Evolutionary conservation across 1,139 yeast genomes (phyloP).

Genomic region (Candida sp.): DNA sequence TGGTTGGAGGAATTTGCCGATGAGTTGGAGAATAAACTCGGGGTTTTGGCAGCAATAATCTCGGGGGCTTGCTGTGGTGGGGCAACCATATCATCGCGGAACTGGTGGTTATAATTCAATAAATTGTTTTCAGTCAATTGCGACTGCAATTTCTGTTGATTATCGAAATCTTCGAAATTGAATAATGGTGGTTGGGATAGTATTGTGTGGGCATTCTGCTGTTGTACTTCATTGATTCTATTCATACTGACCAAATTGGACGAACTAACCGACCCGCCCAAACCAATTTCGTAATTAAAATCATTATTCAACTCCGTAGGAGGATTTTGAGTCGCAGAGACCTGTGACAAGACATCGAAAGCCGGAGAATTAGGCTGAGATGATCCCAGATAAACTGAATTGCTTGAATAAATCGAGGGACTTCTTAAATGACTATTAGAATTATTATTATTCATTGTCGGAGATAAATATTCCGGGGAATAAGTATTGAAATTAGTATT

Average conservation of each 20-base stretch:
- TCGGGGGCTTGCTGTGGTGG: conserved; percentile 35
- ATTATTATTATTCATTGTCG: conserved; percentile 3
- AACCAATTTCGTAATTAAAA: conserved; percentile 24
- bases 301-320: conserved; percentile 6
- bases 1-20: conserved; percentile 29
- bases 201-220: conserved; percentile 1
- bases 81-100: conserved; percentile 21
- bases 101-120: conserved; percentile 12
- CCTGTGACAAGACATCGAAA: conserved; percentile 35
- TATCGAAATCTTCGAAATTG: conserved; percentile 2
- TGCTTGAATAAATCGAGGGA: conserved; percentile 17
- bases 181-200: background rate
- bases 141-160: conserved; percentile 2
- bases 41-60: conserved; percentile 33
- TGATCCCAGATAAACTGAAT: conserved; percentile 35
- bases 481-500: conserved; percentile 4
- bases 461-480: conserved; percentile 10
- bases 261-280: conserved; percentile 40
- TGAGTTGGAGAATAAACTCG: conserved; percentile 43
- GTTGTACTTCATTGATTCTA: conserved; percentile 5
- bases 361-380: conserved; percentile 40
- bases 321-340: conserved; percentile 9
- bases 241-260: conserved; percentile 27
- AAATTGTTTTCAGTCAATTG: conserved; percentile 28
- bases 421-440: conserved; percentile 7